phyloP scores from a whole-genome alignment of 169 alveolate species.

The Perkinsus chesapeaki region DNA sequence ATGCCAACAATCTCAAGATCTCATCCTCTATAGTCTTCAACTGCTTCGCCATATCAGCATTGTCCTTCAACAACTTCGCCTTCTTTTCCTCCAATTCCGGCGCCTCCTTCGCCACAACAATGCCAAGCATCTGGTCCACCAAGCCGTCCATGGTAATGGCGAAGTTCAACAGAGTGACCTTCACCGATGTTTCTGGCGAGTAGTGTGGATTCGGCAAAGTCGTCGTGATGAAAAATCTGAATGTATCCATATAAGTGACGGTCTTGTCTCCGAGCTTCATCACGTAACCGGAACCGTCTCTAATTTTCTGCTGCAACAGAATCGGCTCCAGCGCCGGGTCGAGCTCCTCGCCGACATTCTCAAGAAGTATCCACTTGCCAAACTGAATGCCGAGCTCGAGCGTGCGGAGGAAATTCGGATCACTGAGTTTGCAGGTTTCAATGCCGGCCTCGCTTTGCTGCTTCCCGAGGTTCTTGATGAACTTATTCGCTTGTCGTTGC shows the following conservation, averaged over 20 bases:
- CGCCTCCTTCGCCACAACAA: slow-evolving; percentile 76
- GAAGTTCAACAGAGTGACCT: slow-evolving; percentile 76
- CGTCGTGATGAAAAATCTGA: slow-evolving; percentile 78
- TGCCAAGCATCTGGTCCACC: slow-evolving; percentile 80
- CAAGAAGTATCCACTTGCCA: slow-evolving; percentile 84
- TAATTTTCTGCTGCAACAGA: slow-evolving; percentile 67
- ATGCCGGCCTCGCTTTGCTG: slow-evolving; percentile 69
- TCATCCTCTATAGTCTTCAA: slow-evolving; percentile 78
- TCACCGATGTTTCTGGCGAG: slow-evolving; percentile 82
- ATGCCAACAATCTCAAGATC: slow-evolving; percentile 72
- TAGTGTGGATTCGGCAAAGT: slow-evolving; percentile 87
- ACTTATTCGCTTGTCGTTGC: slow-evolving; percentile 77
- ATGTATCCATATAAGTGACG: slow-evolving; percentile 50
- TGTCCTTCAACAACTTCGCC: slow-evolving; percentile 68
- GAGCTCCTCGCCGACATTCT: slow-evolving; percentile 81
- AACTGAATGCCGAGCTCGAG: slow-evolving; percentile 79
- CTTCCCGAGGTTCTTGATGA: slow-evolving; percentile 73
- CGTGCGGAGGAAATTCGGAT: slow-evolving; percentile 65
- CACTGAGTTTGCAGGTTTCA: slow-evolving; percentile 70
- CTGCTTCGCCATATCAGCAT: slow-evolving; percentile 62
- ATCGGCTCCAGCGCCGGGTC: slow-evolving; percentile 86
- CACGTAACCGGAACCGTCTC: slow-evolving; percentile 62
- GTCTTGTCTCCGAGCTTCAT: slow-evolving; percentile 81
- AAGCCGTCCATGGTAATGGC: slow-evolving; percentile 83
- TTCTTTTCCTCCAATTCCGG: slow-evolving; percentile 76